These are phyloP conservation scores for Hymenoscyphus repandus DNA, from an alignment of 2,329 filamentous ascomycete species.

Conservation along the genomic window DNA sequence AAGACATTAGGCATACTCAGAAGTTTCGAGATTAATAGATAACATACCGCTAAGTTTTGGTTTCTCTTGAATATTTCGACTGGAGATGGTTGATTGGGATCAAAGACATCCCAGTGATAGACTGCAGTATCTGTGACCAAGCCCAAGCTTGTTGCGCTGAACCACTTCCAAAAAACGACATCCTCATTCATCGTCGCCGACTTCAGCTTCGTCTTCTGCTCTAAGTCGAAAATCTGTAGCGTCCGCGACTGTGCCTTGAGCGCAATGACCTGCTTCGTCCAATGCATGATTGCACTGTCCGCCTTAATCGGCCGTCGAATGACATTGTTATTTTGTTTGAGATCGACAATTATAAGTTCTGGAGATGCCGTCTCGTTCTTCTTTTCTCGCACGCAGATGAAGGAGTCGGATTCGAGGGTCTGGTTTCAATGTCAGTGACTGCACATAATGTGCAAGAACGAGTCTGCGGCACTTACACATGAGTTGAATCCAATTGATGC, in stretches of 20 bases:
- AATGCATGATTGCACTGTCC: conserved; percentile 99
- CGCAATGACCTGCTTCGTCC: conserved; percentile 91
- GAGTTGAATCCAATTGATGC: conserved; percentile 80
- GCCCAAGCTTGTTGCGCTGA: conserved; percentile 81
- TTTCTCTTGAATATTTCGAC: conserved; percentile 95
- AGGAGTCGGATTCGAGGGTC: conserved; percentile 97
- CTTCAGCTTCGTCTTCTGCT: conserved; percentile 91
- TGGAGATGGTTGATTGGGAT: conserved; percentile 70
- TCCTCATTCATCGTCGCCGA: conserved; percentile 95
- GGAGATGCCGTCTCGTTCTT: conserved; percentile 77
- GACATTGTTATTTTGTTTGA: conserved; percentile 96
- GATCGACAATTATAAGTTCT: conserved; percentile 94
- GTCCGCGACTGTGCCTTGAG: conserved; percentile 92
- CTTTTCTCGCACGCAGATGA: conserved; percentile 94
- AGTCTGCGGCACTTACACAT: conserved; percentile 55
- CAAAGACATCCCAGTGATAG: conserved; percentile 97
- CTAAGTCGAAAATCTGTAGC: conserved; percentile 95
- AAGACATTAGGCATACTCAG: conserved; percentile 15
- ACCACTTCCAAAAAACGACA: conserved; percentile 99
- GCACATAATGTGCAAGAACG: conserved; percentile 3
- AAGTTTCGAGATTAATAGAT: background rate
- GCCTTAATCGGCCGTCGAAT: conserved; percentile 95
- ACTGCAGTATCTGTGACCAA: conserved; percentile 87
- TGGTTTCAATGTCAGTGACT: conserved; percentile 35
- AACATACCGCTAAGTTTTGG: conserved; percentile 73